Base-by-base conservation (phyloP, 148 eudicot species). In the Rhododendron simsii region DNA sequence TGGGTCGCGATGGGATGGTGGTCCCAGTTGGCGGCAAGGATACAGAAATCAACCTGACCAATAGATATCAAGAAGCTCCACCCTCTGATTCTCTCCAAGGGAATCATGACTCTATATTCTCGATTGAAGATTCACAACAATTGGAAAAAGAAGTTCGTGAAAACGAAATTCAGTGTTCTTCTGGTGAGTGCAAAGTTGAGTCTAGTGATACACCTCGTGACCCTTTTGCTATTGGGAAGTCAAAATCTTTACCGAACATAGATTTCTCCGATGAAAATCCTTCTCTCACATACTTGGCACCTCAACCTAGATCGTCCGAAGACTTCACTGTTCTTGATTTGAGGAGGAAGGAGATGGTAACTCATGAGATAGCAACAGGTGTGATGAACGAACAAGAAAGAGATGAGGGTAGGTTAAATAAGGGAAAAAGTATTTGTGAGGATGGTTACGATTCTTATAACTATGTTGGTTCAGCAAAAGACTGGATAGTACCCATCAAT, bases 401-500 rank as follows among this genome's bases (percentile, higher is more conserved):
- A 86, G 91, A 88, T 33, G 85, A 88, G 83, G 85, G 67, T 37
- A 35, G 74, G 44, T 35, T 15, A 74, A 80, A 77, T 33, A 81
- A 85, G 87, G 94, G 89, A 20, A 89, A 87, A 86, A 83, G 35
- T 86, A 89, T 82, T 59, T 91, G 84, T 41, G 94, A 92, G 79
- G 92, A 90, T 82, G 86, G 86, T 86, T 89, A 83, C 83, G 94
- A 89, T 85, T 87, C 85, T 65, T 92, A 87, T 88, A 84, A 91
- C 81, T 94, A 89, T 89, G 91, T 90, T 86, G 92, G 91, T 80
- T 93, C 95, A 79, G 90, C 92, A 89, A 93, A 94, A 86, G 96
- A 96, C 86, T 96, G 98, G 98, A 92, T 96, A 81, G 86, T 96
- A 84, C 98, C 98, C 55, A 87, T 33, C 30, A 85, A 81, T 61